phyloP scores from a whole-genome alignment of 306 rosid species.

The Begonia loranthoides region DNA sequence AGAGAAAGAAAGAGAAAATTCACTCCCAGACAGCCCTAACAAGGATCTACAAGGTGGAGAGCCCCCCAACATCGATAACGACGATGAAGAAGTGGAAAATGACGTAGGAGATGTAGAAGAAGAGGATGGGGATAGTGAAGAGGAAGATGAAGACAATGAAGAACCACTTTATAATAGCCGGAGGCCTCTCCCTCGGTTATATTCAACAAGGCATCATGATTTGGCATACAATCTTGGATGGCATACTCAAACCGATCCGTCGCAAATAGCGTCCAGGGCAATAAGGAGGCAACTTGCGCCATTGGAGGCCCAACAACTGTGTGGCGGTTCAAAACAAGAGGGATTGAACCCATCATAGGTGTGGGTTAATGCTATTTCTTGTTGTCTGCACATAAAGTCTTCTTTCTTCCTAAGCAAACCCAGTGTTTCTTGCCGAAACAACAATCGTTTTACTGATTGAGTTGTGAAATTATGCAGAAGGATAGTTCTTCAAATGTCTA shows the following conservation, averaged over 20 bases:
- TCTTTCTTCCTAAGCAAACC: too few species aligned
- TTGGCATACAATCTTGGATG: constrained; percentile 78
- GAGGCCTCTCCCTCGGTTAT: constrained; percentile 75
- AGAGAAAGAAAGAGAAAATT: constrained; percentile 18
- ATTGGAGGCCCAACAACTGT: constrained; percentile 72
- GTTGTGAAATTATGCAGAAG: too few species aligned
- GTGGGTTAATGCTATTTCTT: too few species aligned
- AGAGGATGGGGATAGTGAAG: constrained; percentile 16
- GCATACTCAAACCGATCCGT: constrained; percentile 82
- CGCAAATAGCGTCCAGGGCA: constrained; percentile 75
- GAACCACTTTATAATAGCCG: constrained; percentile 17
- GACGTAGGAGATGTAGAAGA: constrained; percentile 14
- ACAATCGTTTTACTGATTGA: too few species aligned
- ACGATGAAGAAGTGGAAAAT: constrained; percentile 19
- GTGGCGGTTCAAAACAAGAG: constrained; percentile 86
- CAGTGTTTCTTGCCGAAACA: too few species aligned
- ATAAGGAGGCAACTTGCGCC: constrained; percentile 90
- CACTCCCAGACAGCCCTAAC: constrained; percentile 28
- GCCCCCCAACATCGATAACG: constrained; percentile 21
- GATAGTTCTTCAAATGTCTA: too few species aligned
- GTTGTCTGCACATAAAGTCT: too few species aligned
- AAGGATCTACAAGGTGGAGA: constrained; percentile 14
- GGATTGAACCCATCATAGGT: constrained; percentile 75
- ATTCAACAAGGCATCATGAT: constrained; percentile 69
- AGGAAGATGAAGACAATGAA: constrained; percentile 16